Evolutionary conservation across 257 asterid species (phyloP), one percentile per base, ranked within the genome.

Genomic region (Penstemon newberryi): DNA sequence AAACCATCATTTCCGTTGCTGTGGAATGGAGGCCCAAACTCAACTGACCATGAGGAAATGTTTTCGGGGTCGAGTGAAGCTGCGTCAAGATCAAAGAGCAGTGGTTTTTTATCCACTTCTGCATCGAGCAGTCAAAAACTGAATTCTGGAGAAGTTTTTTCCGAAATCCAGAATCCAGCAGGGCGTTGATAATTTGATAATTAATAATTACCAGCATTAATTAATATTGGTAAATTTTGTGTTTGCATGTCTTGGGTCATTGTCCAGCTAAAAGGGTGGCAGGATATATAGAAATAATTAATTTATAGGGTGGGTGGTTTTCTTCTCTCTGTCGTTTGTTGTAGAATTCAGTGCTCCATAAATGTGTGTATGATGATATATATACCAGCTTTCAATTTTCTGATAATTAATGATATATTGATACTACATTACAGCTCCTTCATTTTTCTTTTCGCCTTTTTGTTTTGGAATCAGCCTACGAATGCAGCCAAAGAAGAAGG

Each of bases 111-210:
- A 41, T 73, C 70, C 19, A 55, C 62, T 6, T 33, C n/a, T 15
- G 33, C 33, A 25, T 25, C 33, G 3, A 68, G 70, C 38, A 66
- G 71, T 69, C 73, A 52, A 0, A 74, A 13, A 43, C 13, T 70
- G 56, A 76, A 74, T 71, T 68, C 79, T 6, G 64, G 42, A 1
- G 73, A 67, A 1, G 67, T 80, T 52, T 87, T 85, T 63, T 81
- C 89, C 5, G 82, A 85, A 69, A 63, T 85, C 59, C 39, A 15
- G 60, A 78, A 85, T 46, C 82, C 87, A 25, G 0, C 66, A 4
- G 85, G 74, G 13, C 82, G 83, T 13, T 81, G 46, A 78, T 55
- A 25, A 25, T 25, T 25, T 1, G 33, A 25, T 25, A 2, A 25
- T 25, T 25, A 25, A 25, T 25, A 25, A 25, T 25, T 25, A 25